Base-by-base conservation (phyloP, 208 protist genomes). In the Leishmania braziliensis region DNA sequence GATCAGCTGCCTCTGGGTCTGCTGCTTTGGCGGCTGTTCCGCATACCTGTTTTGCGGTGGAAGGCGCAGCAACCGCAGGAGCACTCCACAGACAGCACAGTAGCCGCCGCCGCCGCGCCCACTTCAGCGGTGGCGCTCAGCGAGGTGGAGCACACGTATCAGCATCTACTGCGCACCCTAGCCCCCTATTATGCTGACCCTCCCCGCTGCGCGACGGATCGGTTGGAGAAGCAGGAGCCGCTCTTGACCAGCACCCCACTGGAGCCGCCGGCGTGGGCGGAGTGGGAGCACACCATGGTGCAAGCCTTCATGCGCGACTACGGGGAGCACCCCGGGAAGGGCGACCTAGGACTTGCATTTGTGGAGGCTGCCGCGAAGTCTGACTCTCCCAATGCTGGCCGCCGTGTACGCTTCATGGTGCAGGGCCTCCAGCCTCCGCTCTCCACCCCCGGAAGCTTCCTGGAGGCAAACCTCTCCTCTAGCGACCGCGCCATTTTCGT, bases 401-500 rank as follows among this genome's bases (percentile, higher is more conserved):
- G 82, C 5, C 87, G 89, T 43, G 58, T 95, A 9, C 78, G 82
- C 72, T 93, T 94, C 81, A 74, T 84, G 29, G 85, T 95, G 48
- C 92, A 95, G 62, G 92, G 90, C 9, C 82, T 89, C 65, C 75
- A 87, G 68, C 92, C 92, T 23, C 79, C 89, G 5, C 83, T 95
- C 9, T 39, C 58, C 23, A 93, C 88, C 18, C 90, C 92, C 3
- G 88, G 87, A 5, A 86, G 76, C 8, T 95, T 91, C 83, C 78
- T 95, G 43, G 88, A 92, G 70, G 81, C 89, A 2, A 79, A 88
- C 77, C 79, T 94, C 82, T 69, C 88, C 29, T 93, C 92, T 0
- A 87, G 89, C 29, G 92, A 95, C 81, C 85, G 90, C 26, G 77
- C 88, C 46, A 81, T 95, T 39, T 95, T 90, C 71, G 84, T 94